Base-by-base conservation (phyloP, 208 protist genomes). In the Trypanosoma melophagium region DNA sequence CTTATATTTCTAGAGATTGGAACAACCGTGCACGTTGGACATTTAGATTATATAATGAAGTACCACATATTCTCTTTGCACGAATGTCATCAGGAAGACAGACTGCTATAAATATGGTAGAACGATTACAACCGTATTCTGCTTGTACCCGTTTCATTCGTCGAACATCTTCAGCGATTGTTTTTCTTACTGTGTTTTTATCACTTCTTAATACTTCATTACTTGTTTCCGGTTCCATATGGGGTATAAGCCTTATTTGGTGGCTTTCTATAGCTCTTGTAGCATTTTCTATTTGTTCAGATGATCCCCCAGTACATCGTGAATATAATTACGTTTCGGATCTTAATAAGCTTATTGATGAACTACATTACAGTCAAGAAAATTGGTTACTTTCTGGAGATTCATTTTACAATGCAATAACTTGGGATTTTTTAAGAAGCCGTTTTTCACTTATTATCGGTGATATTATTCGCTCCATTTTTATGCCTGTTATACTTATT, bases 11-110 rank as follows among this genome's bases (percentile, higher is more conserved):
- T 54, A 72, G 71, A 19, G 71, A 79, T 44, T 95, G 89, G 87
- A 92, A 79, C 42, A 55, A 64, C 10, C 61, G 60, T 42, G 86
- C 86, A 45, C 59, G 61, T 28, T 92, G 82, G 82, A 77, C 75
- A 25, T 95, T 95, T 75, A 79, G 89, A 22, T 74, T 93, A 3
- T 95, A 89, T 74, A 95, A 95, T 68, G 89, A 95, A 68, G 89
- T 92, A 24, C 73, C 76, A 7, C 86, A 93, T 66, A 76, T 92
- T 55, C 74, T 86, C 38, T 75, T 69, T 28, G 72, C 79, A 35
- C 81, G 89, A 22, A 73, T 95, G 19, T 69, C 64, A 17, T 58
- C 60, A 21, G 89, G 79, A 7, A 60, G 74, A 21, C 73, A 82
- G 53, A 77, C 75, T 51, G 86, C 83, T 7, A 65, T 68, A 47